These are phyloP conservation scores for Metarhizium robertsii DNA, from an alignment of 2,329 filamentous ascomycete species.

Conservation along the genomic window DNA sequence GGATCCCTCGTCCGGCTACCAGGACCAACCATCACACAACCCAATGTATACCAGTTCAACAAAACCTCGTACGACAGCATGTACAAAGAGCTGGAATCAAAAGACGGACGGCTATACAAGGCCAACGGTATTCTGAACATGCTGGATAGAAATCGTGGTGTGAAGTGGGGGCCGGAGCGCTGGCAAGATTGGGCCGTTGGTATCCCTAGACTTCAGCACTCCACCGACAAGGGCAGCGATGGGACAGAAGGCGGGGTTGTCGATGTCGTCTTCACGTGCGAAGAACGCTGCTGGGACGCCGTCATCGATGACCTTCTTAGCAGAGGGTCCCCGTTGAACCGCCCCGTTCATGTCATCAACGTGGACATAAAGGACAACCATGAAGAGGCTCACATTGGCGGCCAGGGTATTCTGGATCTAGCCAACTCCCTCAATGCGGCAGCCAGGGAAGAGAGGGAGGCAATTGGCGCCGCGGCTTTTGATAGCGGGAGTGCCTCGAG, in stretches of 20 bases:
- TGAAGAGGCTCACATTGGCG: slow-evolving; percentile 86
- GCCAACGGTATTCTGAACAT: slow-evolving; percentile 93
- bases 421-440: slow-evolving; percentile 76
- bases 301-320: slow-evolving; percentile 89
- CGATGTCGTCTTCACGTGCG: slow-evolving; percentile 92
- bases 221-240: slow-evolving; percentile 63
- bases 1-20: slow-evolving; percentile 90
- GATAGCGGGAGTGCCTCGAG: slow-evolving; percentile 58
- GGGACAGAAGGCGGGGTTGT: slow-evolving; percentile 86
- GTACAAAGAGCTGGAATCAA: slow-evolving; percentile 79
- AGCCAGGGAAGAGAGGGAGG: slow-evolving; percentile 66
- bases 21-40: slow-evolving; percentile 81
- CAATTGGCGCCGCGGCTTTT: slow-evolving; percentile 55
- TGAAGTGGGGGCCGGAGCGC: slow-evolving; percentile 93
- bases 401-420: slow-evolving; percentile 83
- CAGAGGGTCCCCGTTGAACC: slow-evolving; percentile 76
- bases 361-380: slow-evolving; percentile 98
- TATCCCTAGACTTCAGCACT: slow-evolving; percentile 67
- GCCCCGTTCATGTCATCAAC: slow-evolving; percentile 95
- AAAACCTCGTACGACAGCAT: slow-evolving; percentile 91
- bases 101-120: slow-evolving; percentile 80
- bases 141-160: slow-evolving; percentile 80
- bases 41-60: slow-evolving; percentile 98
- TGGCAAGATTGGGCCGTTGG: slow-evolving; percentile 98
- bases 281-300: slow-evolving; percentile 96